Evolutionary conservation across 768 basidiomycete genomes (phyloP).

Genomic region (Boletales sp.): DNA sequence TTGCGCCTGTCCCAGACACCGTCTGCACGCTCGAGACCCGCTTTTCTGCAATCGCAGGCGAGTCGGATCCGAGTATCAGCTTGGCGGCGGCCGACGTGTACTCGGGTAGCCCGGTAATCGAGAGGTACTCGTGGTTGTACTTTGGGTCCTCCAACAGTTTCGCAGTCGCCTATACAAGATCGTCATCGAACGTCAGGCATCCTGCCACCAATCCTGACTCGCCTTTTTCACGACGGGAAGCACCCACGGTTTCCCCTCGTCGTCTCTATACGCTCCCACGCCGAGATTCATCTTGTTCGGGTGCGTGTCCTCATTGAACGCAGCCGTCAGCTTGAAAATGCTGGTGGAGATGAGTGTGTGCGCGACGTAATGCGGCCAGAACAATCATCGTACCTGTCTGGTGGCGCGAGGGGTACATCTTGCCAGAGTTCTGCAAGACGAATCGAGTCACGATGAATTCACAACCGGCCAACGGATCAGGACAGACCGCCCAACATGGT

Average conservation of each 20-base stretch:
- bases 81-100: constrained; percentile 81
- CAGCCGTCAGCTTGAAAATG: constrained; percentile 88
- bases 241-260: constrained; percentile 86
- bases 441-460: background rate
- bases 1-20: constrained; percentile 89
- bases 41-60: constrained; percentile 63
- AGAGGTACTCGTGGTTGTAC: constrained; percentile 90
- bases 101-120: constrained; percentile 82
- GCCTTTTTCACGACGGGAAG: constrained; percentile 90
- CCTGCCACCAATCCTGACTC: constrained; percentile 9
- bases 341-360: constrained; percentile 32
- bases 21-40: constrained; percentile 85
- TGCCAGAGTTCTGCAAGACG: constrained; percentile 64
- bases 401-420: constrained; percentile 75
- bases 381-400: constrained; percentile 59
- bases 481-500: constrained; percentile 55
- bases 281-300: constrained; percentile 86
- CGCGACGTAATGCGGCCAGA: background rate
- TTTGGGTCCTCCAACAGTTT: constrained; percentile 63
- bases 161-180: constrained; percentile 57
- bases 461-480: constrained; percentile 4
- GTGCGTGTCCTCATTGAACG: constrained; percentile 78
- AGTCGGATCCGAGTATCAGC: constrained; percentile 73
- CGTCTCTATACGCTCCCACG: constrained; percentile 90
- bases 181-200: constrained; percentile 2